Base-by-base conservation (phyloP, 2,329 filamentous ascomycete genomes). In the Talaromyces sp. region DNA sequence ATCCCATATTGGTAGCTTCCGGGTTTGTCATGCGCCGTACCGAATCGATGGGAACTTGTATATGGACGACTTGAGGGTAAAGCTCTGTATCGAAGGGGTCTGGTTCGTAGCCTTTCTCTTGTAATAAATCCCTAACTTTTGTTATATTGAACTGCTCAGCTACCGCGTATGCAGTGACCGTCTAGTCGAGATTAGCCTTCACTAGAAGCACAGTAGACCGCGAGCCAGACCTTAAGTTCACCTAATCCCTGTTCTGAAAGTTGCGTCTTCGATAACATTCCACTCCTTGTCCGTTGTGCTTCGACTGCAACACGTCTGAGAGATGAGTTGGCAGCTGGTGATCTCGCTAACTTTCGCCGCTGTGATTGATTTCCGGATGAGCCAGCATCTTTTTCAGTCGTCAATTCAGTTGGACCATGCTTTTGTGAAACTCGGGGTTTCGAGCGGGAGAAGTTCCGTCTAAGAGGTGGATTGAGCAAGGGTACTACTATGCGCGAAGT, bases 281-380 rank as follows among this genome's bases (percentile, higher is more conserved):
- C 80, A 69, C 81, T 80, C 67, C 79, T 82, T 63, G 79, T 85
- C 67, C 77, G 80, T 77, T 96, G 92, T 18, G 93, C 92, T 69
- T 95, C 92, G 18, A 92, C 89, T 35, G 93, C 92, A 12, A 96
- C 92, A 63, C 92, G 85, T 61, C 93, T 87, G 35, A 97, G 81
- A 1, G 91, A 95, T 65, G 88, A 89, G 67, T 92, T 90, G 50
- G 85, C 79, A 25, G 82, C 80, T 3, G 83, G 79, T 25, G 79
- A 78, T 65, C 83, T 76, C n/a, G 74, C 70, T 6, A 76, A 73
- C 66, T 84, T 83, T 62, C 81, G 80, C 69, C 80, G 81, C 68
- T 77, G 71, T 18, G 75, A 73, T 50, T 73, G 72, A 35, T 5
- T 54, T 23, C 44, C 58, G 12, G 59, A 54, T 21, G 35, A 9